Base-by-base conservation (phyloP, 2,329 filamentous ascomycete species). In the Trichoderma hamatum region DNA sequence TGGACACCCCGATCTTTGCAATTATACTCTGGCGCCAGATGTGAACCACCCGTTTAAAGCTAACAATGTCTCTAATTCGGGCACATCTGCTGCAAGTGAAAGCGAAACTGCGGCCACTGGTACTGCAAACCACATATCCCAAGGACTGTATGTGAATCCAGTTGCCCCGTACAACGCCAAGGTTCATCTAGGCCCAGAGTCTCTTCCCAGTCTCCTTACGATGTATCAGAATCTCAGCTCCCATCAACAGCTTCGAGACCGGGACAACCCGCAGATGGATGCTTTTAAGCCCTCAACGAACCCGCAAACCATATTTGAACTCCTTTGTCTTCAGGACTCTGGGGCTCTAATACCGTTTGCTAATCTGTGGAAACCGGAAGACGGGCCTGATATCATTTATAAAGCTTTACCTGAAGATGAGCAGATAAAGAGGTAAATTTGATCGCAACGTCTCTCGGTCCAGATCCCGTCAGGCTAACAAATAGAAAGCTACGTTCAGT, bases 271-370 rank as follows among this genome's bases (percentile, higher is more conserved):
- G 6, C 5, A 30, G 3, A 4, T 30, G 3, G 36, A 21, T 63
- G 30, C 62, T 7, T 55, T 55, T 3, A 43, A 43, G 19, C 62
- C 51, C 3, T 51, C 49, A 7, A 65, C 49, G 0, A 43, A 55
- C 30, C 49, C 62, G 51, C 62, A 65, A 16, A 65, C 49, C 26
- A 52, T 55, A n/a, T 30, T 64, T 19, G 49, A 65, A 30, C 51
- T 65, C 24, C 51, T 65, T 21, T 65, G 49, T 19, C 34, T 65
- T 1, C 62, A 65, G 21, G 62, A 55, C 19, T 65, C 62, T 9
- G 39, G 62, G 7, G 34, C 62, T n/a, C 9, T 65, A 7, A 55
- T 52, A 1, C 62, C 32, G 10, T 55, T 65, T 16, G 52, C 61
- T 7, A 65, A 55, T 14, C 24, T 65, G 19, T 55, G 62, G 62